Base-by-base conservation (phyloP, 1,139 yeast genomes). In the Pneumocystis carinii region DNA sequence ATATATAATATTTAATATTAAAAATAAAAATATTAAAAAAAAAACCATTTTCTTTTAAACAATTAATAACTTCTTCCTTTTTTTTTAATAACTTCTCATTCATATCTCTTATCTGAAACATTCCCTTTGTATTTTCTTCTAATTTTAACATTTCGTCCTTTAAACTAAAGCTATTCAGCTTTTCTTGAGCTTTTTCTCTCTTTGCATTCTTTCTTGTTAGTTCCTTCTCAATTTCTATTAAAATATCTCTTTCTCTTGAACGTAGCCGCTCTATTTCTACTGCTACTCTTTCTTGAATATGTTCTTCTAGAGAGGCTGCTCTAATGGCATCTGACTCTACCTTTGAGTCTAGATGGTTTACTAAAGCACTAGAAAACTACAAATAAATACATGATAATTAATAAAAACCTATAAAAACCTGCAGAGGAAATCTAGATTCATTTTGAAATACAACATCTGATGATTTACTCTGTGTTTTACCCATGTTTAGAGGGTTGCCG, bases 231-330 rank as follows among this genome's bases (percentile, higher is more conserved):
- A 82, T 78, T 61, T 76, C 69, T 68, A 83, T 83, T 69, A 89
- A 83, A 65, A 79, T 77, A 59, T 77, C 74, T 65, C 82, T 74
- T 48, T 90, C 79, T 66, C 85, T 82, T 60, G 77, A 75, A 69
- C 87, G 87, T 66, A 87, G 76, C 67, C 80, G 79, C 64, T 81
- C 77, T 37, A 90, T 79, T 70, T 84, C 87, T 67, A 80, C 80
- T 60, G 84, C 78, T 36, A 90, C 92, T 71, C 86, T 79, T 64
- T 86, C 86, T 73, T 90, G 90, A 66, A 90, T 82, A 70, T 83
- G 83, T 72, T 83, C 84, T 66, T 87, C 92, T 19, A 89, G 81
- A 72, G 84, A 81, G 72, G 89, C 96, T 62, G 86, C 80, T 71
- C 96, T 83, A 24, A 95, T 82, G 73, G 83, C 19, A 24, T 48